A percentile compares a stretch with the other conserved stretches of the same genome.
Evolutionary conservation across 2,329 filamentous ascomycete genomes (phyloP).

Genomic region (Clonostachys sp.): DNA sequence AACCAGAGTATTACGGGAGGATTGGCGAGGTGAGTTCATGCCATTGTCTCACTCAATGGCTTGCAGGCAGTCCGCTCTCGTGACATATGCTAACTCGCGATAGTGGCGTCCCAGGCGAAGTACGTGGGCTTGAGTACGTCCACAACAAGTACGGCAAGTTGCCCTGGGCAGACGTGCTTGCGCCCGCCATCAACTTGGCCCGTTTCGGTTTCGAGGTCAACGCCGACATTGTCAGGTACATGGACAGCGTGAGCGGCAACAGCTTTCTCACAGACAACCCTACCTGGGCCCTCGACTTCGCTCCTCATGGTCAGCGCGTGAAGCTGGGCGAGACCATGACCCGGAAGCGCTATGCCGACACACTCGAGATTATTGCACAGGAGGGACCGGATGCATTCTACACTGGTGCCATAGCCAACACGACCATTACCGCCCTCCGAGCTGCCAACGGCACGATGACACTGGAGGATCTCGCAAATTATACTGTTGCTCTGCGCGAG

Average conservation of each 20-base stretch:
- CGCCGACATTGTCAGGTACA: conserved; percentile 67
- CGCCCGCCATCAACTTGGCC: conserved; percentile 68
- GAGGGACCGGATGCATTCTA: conserved; percentile 68
- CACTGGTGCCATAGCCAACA: conserved; percentile 61
- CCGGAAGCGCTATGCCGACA: conserved; percentile 68
- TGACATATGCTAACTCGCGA: not conserved
- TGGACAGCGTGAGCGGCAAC: conserved; percentile 43
- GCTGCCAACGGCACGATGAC: conserved; percentile 72
- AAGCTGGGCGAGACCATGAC: conserved; percentile 70
- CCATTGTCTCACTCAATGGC: conserved; percentile 11
- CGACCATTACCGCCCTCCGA: conserved; percentile 62
- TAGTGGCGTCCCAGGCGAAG: conserved; percentile 63
- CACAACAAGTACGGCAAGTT: conserved; percentile 63
- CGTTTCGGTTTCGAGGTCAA: conserved; percentile 68
- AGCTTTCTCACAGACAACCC: conserved; percentile 67
- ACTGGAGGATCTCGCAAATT: conserved; percentile 65
- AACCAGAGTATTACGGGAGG: conserved; percentile 63
- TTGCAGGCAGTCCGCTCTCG: conserved; percentile 6
- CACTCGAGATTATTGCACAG: conserved; percentile 64
- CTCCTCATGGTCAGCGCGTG: conserved; percentile 65
- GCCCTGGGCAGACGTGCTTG: conserved; percentile 62
- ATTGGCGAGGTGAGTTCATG: conserved; percentile 50
- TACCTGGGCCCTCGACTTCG: conserved; percentile 80
- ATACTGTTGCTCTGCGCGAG: conserved; percentile 60
- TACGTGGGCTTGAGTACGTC: conserved; percentile 70